Percentiles rank a stretch among this genome's conserved stretches.
Conservation (phyloP, 495 filamentous ascomycete species). For the Hyphodiscus hymeniophilus region DNA sequence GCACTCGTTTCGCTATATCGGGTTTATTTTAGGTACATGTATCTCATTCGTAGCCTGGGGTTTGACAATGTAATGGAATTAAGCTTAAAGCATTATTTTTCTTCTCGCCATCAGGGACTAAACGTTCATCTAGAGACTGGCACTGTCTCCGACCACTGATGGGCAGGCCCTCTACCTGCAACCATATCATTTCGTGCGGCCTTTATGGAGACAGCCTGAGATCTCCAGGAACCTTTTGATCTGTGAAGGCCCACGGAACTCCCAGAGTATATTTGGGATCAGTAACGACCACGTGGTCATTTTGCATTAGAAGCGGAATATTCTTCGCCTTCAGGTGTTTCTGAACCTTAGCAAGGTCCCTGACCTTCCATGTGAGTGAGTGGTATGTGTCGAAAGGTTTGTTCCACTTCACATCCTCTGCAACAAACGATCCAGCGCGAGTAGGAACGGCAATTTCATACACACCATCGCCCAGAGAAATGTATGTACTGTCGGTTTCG, state of each 20-base stretch:
- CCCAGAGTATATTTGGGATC: not conserved
- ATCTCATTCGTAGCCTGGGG: no score
- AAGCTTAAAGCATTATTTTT: no score
- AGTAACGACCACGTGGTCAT: not conserved
- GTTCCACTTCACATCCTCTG: not conserved
- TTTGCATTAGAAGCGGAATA: not conserved
- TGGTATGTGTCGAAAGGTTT: not conserved
- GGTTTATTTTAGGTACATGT: no score
- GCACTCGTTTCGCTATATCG: no score
- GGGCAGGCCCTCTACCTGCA: no score
- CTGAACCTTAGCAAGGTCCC: not conserved
- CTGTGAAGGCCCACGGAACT: not conserved
- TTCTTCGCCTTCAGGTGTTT: conserved; percentile 2
- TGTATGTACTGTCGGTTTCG: conserved; percentile 3
- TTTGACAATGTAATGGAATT: no score
- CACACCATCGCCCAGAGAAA: not conserved
- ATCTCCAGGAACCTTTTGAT: not conserved
- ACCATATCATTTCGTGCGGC: no score
- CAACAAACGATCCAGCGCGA: not conserved
- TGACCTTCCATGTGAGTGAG: not conserved
- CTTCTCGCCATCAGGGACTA: no score
- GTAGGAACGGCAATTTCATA: conserved; percentile 1
- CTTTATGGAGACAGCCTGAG: no score
- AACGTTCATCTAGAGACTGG: no score
- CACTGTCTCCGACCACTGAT: no score